These are phyloP conservation scores for Lactarius pseudohatsudake DNA, from an alignment of 768 basidiomycete genomes.

Conservation along the genomic window DNA sequence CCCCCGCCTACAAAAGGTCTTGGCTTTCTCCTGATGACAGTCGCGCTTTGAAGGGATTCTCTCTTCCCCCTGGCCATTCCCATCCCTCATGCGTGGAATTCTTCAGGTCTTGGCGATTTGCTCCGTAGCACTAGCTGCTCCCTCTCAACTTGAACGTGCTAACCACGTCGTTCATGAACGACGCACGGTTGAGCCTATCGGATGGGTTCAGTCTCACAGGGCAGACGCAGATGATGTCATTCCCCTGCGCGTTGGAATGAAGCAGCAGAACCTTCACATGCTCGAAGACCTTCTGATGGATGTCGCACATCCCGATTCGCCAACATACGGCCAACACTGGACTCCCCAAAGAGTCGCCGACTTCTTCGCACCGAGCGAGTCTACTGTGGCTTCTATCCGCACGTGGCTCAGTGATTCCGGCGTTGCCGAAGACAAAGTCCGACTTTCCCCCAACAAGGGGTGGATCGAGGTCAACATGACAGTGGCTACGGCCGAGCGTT, in stretches of 20 bases:
- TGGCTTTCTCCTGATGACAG: not conserved
- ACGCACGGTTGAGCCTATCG: constrained; percentile 37
- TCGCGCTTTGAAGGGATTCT: not conserved
- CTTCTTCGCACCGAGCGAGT: constrained; percentile 42
- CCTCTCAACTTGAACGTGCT: constrained; percentile 18
- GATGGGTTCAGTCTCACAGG: constrained; percentile 37
- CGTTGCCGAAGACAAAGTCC: constrained; percentile 38
- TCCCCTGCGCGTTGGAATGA: constrained; percentile 47
- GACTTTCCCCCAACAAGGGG: constrained; percentile 36
- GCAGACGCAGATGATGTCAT: constrained; percentile 36
- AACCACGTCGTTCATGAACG: constrained; percentile 41
- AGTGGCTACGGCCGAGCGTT: constrained; percentile 44
- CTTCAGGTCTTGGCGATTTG: constrained; percentile 26
- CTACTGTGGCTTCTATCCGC: constrained; percentile 40
- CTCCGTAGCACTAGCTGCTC: constrained; percentile 26
- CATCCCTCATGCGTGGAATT: constrained; percentile 15
- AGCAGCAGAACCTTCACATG: constrained; percentile 42
- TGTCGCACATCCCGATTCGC: constrained; percentile 47
- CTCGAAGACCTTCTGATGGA: constrained; percentile 44
- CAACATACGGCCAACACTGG: constrained; percentile 49
- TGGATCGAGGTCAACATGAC: constrained; percentile 45
- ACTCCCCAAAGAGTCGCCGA: constrained; percentile 40
- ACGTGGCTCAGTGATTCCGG: constrained; percentile 44
- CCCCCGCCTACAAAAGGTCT: not conserved
- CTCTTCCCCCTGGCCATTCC: not conserved